These are phyloP conservation scores for Entelexis paramagnoliae DNA, from an alignment of 1,139 yeast genomes.

Conservation along the genomic window DNA sequence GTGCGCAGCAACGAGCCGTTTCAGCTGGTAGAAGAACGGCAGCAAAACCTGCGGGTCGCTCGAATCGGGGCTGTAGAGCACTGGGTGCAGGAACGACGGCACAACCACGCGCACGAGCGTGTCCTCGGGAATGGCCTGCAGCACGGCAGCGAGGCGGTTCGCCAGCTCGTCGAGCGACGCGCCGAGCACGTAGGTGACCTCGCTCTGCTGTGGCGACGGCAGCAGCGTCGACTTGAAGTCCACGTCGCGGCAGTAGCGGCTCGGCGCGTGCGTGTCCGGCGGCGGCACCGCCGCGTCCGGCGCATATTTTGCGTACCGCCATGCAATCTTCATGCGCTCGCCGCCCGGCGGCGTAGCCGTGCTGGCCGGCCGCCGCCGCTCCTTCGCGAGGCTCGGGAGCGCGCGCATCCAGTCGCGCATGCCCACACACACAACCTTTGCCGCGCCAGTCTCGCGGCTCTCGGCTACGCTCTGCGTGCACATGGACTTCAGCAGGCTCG, in stretches of 20 bases:
- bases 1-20: slow-evolving; percentile 42
- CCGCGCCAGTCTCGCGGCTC: slow-evolving; percentile 35
- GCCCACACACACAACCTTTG: slow-evolving; percentile 59
- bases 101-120: slow-evolving; percentile 54
- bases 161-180: slow-evolving; percentile 18
- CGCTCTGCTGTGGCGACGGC: slow-evolving; percentile 21
- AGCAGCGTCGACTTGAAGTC: slow-evolving; percentile 20
- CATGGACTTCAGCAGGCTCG: slow-evolving; percentile 60
- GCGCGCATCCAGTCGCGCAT: slow-evolving; percentile 54
- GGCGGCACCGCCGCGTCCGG: neutral
- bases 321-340: slow-evolving; percentile 43
- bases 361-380: slow-evolving; percentile 31
- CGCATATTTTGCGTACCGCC: slow-evolving; percentile 37
- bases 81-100: slow-evolving; percentile 74
- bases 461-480: slow-evolving; percentile 75
- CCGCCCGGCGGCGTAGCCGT: slow-evolving; percentile 29
- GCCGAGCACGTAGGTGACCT: slow-evolving; percentile 16
- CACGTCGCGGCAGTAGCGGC: slow-evolving; percentile 16
- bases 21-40: slow-evolving; percentile 54
- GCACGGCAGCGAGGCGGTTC: slow-evolving; percentile 10
- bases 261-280: neutral
- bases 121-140: slow-evolving; percentile 17
- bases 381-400: slow-evolving; percentile 62
- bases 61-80: slow-evolving; percentile 51
- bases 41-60: slow-evolving; percentile 43